Base-by-base conservation (phyloP, 345 rosid genomes). In the Carallia brachiata region DNA sequence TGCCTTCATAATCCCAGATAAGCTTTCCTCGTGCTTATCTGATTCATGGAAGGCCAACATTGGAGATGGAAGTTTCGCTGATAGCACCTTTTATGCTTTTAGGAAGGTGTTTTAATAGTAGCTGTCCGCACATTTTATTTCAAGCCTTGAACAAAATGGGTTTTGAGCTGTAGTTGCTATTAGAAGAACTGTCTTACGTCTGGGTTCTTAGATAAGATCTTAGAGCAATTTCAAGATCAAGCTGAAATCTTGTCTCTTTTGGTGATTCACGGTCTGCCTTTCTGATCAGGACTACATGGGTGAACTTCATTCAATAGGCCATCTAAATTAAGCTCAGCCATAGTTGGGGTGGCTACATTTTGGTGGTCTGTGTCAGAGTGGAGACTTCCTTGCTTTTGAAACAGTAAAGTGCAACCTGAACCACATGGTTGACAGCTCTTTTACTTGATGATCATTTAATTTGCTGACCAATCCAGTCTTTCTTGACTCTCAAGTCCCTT, bases 1-100 rank as follows among this genome's bases (percentile, higher is more conserved):
- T 58, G 75, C 78, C 75, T 80, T 52, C 74, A 50, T 80, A 70
- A 76, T 83, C 79, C 84, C 85, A 65, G 84, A 70, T 80, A 66
- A 75, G 69, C 40, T 73, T 63, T 63, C 10, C 52, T 66, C 50
- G 63, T 75, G 65, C 67, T 78, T 73, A 53, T 78, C 79, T 78
- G 87, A 84, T 82, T 84, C 90, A 75, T 75, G 74, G 78, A 75
- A 77, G 84, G 83, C 82, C 70, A 36, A 74, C 57, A 74, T 66
- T 23, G 70, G 77, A 4, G 3, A 48, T 72, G 80, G 80, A 71
- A 69, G 75, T 79, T 69, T 77, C 59, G 74, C 80, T 74, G 84
- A 79, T 75, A 59, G 74, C 69, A 66, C 86, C 83, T 70, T 37
- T 70, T 73, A 1, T 52, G 50, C 36, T 72, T 56, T 28, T n/a